These are phyloP conservation scores for Phytopythium helicoides DNA, from an alignment of 352 stramenopile genomes.

Conservation along the genomic window DNA sequence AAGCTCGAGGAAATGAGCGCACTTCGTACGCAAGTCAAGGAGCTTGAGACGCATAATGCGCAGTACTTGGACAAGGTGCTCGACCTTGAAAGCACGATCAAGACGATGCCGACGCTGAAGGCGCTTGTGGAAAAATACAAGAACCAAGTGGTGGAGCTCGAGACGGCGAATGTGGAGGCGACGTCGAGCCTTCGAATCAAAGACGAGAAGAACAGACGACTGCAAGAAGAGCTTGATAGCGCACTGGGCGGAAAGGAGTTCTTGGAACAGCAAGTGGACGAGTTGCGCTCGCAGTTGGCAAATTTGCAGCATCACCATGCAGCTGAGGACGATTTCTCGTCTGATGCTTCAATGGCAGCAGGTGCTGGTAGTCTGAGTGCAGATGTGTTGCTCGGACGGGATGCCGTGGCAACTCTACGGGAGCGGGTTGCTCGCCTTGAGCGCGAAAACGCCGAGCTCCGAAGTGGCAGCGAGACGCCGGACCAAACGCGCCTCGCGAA, in stretches of 20 bases:
- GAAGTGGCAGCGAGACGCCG: conserved; percentile 44
- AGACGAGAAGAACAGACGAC: conserved; percentile 71
- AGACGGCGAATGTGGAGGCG: conserved; percentile 77
- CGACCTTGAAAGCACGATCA: conserved; percentile 83
- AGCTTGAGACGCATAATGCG: conserved; percentile 75
- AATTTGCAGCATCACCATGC: conserved; percentile 49
- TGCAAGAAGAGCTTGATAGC: conserved; percentile 87
- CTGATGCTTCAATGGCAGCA: conserved; percentile 22
- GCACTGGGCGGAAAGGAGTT: conserved; percentile 81
- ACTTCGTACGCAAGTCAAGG: conserved; percentile 70
- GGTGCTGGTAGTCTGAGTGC: conserved; percentile 44
- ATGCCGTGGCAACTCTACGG: conserved; percentile 51
- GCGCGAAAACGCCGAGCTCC: conserved; percentile 70
- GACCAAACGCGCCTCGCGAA: conserved; percentile 50
- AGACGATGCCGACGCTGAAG: conserved; percentile 82
- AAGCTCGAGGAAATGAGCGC: conserved; percentile 85
- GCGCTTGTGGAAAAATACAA: conserved; percentile 83
- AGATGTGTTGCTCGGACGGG: conserved; percentile 61
- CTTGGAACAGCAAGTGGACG: conserved; percentile 81
- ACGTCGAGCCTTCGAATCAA: conserved; percentile 78
- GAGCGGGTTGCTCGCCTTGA: conserved; percentile 70
- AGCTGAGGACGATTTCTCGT: conserved; percentile 36
- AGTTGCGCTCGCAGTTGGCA: conserved; percentile 63
- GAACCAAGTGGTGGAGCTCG: conserved; percentile 86
- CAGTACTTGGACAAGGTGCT: conserved; percentile 84